Evolutionary conservation across 805 yeast species (phyloP).

Genomic region (Sugiyamaella lignohabitans): DNA sequence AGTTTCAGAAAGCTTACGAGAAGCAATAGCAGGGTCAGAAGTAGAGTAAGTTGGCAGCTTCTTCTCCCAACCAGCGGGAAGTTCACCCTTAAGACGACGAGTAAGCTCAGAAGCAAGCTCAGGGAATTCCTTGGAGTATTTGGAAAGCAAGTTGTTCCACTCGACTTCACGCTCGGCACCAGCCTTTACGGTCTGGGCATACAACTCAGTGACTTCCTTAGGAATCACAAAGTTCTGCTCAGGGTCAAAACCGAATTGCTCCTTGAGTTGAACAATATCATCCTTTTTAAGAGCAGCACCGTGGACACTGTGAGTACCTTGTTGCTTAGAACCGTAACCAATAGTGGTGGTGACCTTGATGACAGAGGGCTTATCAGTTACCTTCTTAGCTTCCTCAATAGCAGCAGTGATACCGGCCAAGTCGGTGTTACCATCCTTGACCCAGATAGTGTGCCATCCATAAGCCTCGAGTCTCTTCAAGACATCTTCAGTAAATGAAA

Average conservation of each 20-base stretch:
- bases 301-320: constrained; percentile 89
- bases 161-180: constrained; percentile 64
- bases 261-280: constrained; percentile 82
- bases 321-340: constrained; percentile 82
- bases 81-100: constrained; percentile 70
- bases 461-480: constrained; percentile 76
- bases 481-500: constrained; percentile 93
- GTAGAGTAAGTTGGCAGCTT: constrained; percentile 74
- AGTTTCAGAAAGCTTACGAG: constrained; percentile 88
- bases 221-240: constrained; percentile 72
- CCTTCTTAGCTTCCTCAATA: constrained; percentile 71
- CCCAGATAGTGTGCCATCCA: constrained; percentile 85
- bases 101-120: constrained; percentile 68
- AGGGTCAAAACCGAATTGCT: constrained; percentile 76
- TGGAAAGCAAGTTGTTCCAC: constrained; percentile 63
- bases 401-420: constrained; percentile 64
- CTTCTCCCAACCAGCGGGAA: constrained; percentile 72
- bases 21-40: constrained; percentile 75
- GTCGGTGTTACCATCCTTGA: constrained; percentile 77
- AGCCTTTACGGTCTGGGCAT: constrained; percentile 45
- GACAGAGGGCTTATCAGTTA: constrained; percentile 78
- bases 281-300: constrained; percentile 95
- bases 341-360: constrained; percentile 86
- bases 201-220: constrained; percentile 70
- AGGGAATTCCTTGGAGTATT: constrained; percentile 66